These are phyloP conservation scores for Dictyophora rubrovolvata DNA, from an alignment of 768 basidiomycete genomes.

Conservation along the genomic window DNA sequence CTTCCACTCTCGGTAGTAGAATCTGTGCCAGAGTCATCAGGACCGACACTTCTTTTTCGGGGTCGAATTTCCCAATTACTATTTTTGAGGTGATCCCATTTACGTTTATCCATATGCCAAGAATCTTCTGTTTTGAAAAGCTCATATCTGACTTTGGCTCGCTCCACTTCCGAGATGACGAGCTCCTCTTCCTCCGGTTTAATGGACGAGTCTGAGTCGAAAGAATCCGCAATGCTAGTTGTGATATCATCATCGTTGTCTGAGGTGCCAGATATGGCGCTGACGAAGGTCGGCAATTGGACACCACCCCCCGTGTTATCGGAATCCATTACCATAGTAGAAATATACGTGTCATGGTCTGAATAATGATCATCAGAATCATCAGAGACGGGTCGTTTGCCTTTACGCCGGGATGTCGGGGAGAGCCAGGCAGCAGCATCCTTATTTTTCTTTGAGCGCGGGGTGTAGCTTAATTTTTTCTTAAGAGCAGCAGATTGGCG, in stretches of 20 bases:
- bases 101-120: slow-evolving; percentile 35
- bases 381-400: slow-evolving; percentile 4
- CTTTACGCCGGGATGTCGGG: background rate
- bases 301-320: slow-evolving; percentile 9
- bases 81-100: slow-evolving; percentile 33
- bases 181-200: slow-evolving; percentile 13
- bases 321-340: slow-evolving; percentile 6
- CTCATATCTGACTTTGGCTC: slow-evolving; percentile 38
- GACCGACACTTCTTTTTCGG: slow-evolving; percentile 62
- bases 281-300: slow-evolving; percentile 56
- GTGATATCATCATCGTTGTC: slow-evolving; percentile 18
- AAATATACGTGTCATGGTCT: slow-evolving; percentile 4
- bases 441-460: slow-evolving; percentile 1
- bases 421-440: slow-evolving; percentile 4
- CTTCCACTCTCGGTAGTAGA: slow-evolving; percentile 22
- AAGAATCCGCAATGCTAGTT: slow-evolving; percentile 31
- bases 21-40: slow-evolving; percentile 51
- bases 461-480: background rate
- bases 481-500: background rate
- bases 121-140: slow-evolving; percentile 8
- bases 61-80: slow-evolving; percentile 61
- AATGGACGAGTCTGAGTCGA: slow-evolving; percentile 31
- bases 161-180: slow-evolving; percentile 26
- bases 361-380: slow-evolving; percentile 2
- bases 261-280: slow-evolving; percentile 48